Conservation (phyloP, 495 filamentous ascomycete genomes). For the Corynascus novoguineensis region DNA sequence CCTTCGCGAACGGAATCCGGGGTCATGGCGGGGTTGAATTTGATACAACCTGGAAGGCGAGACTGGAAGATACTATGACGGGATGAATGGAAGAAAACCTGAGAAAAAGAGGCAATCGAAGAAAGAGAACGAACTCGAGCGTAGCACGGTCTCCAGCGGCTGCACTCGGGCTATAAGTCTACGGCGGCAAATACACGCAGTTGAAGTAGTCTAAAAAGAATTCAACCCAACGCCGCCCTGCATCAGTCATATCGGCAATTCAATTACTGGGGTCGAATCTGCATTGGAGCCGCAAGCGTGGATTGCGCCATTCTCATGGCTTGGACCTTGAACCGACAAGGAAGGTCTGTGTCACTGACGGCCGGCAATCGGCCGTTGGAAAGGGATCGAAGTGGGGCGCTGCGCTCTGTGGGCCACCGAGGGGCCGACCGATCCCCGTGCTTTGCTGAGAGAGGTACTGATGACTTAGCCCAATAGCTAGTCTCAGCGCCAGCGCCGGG, state of each 20-base stretch:
- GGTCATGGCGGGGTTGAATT: slow-evolving; percentile 13
- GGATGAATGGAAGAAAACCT: not conserved
- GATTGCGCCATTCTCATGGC: slow-evolving; percentile 30
- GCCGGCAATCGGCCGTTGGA: slow-evolving; percentile 28
- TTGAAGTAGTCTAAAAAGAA: not conserved
- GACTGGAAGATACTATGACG: not conserved
- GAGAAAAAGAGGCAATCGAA: not conserved
- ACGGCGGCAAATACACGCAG: not conserved
- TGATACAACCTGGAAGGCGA: too few relatives aligned
- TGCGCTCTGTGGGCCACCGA: not conserved
- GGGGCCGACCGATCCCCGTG: slow-evolving; percentile 6
- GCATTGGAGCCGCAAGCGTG: slow-evolving; percentile 23
- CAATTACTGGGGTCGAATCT: slow-evolving; percentile 6
- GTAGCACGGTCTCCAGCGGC: not conserved
- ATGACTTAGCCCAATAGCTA: not conserved
- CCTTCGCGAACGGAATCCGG: slow-evolving; percentile 14
- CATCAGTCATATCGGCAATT: not conserved
- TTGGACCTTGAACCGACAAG: not conserved
- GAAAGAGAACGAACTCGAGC: not conserved
- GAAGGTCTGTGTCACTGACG: not conserved
- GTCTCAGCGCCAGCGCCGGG: not conserved
- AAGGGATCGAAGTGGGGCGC: slow-evolving; percentile 1
- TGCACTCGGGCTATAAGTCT: not conserved
- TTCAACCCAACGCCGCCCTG: not conserved
- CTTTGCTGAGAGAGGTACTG: not conserved